phyloP scores from a whole-genome alignment of 805 yeast genomes.

The Barnettozyma siamensis region DNA sequence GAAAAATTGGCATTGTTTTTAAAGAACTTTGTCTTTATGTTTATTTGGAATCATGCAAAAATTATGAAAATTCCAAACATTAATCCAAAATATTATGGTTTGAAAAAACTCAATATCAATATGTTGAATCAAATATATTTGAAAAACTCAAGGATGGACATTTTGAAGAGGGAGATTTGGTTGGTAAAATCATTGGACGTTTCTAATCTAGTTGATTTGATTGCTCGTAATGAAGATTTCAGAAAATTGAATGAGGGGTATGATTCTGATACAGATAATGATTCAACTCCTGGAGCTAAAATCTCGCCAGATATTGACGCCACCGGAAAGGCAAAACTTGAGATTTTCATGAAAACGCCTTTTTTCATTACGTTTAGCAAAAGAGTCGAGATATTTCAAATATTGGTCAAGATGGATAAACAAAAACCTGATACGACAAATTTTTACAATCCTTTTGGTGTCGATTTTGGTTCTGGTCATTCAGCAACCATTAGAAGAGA shows the following conservation, averaged over 20 bases:
- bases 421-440: constrained; percentile 11
- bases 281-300: background rate
- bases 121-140: constrained; percentile 59
- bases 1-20: constrained; percentile 40
- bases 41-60: constrained; percentile 35
- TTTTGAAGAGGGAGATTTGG: constrained; percentile 55
- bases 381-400: constrained; percentile 69
- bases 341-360: constrained; percentile 60
- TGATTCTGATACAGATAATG: constrained; percentile 20
- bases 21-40: constrained; percentile 42
- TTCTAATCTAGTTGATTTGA: constrained; percentile 31
- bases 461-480: constrained; percentile 19
- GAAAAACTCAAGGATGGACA: constrained; percentile 55
- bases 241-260: constrained; percentile 14
- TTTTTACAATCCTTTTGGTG: constrained; percentile 5
- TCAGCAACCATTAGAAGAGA: constrained; percentile 63
- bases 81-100: constrained; percentile 8
- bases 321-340: constrained; percentile 30
- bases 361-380: constrained; percentile 72
- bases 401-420: constrained; percentile 52
- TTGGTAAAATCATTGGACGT: constrained; percentile 29
- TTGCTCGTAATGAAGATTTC: constrained; percentile 40
- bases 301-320: constrained; percentile 6
- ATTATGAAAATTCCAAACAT: background rate
- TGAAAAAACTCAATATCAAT: constrained; percentile 37